These are phyloP conservation scores for Buxus sempervirens DNA, from an alignment of 164 flowering plant genomes.

Conservation along the genomic window DNA sequence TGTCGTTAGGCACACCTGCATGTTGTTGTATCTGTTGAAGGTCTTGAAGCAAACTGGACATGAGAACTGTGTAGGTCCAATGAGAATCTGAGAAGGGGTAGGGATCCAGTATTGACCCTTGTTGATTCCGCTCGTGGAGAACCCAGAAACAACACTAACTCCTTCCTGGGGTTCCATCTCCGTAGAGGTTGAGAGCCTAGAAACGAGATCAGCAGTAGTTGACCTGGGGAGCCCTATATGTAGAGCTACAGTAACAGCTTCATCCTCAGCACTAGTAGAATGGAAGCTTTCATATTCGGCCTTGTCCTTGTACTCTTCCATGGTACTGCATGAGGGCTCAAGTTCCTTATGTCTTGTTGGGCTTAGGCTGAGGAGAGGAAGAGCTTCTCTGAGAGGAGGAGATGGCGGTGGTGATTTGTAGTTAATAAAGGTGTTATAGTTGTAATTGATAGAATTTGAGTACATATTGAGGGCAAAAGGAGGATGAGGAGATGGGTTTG, in stretches of 20 bases:
- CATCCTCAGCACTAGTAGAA: slow-evolving; percentile 28
- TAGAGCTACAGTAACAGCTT: slow-evolving; percentile 47
- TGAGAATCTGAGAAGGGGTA: slow-evolving; percentile 87
- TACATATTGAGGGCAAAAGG: slow-evolving; percentile 24
- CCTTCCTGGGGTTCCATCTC: slow-evolving; percentile 30
- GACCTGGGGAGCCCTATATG: slow-evolving; percentile 69
- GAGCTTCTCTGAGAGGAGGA: slow-evolving; percentile 78
- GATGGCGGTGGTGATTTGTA: slow-evolving; percentile 46
- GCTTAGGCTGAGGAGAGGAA: slow-evolving; percentile 70
- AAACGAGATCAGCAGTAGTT: slow-evolving; percentile 36
- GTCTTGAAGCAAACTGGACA: slow-evolving; percentile 97
- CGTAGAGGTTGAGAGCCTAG: slow-evolving; percentile 32
- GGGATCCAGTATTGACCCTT: slow-evolving; percentile 98
- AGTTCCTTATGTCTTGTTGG: slow-evolving; percentile 48
- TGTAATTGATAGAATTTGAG: slow-evolving; percentile 14
- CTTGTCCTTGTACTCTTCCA: slow-evolving; percentile 37
- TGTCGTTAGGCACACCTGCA: slow-evolving; percentile 56
- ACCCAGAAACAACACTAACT: slow-evolving; percentile 31
- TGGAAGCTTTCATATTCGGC: slow-evolving; percentile 22
- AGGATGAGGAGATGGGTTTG: slow-evolving; percentile 23
- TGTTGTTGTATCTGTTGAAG: slow-evolving; percentile 96
- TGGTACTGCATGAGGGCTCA: slow-evolving; percentile 26
- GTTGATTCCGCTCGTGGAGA: slow-evolving; percentile 41
- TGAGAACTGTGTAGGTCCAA: slow-evolving; percentile 96
- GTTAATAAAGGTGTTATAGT: slow-evolving; percentile 12